Evolutionary conservation across 129 eudicot species (phyloP), one percentile per base, ranked within the genome.

Genomic region (Tanacetum coccineum): DNA sequence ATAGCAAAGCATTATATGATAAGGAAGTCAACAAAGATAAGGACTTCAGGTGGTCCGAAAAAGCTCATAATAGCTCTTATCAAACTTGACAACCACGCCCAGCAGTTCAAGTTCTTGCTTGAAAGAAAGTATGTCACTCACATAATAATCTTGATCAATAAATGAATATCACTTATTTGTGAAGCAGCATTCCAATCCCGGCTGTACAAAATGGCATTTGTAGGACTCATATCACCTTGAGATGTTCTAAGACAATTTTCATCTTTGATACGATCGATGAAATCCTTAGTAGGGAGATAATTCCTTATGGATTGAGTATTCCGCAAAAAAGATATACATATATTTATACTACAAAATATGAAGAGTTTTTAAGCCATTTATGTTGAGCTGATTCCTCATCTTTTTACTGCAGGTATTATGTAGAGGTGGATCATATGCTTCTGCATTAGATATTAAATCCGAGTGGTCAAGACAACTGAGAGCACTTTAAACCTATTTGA

Each of bases 131-230:
- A 85, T 20, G 2, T 70, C 82, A 2, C 53, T 17, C 3, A 85
- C 91, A 67, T 81, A 85, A 26, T 76, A 81, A 4, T 26, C 55
- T 50, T 76, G 67, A 79, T 85, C 91, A 18, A 85, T 66, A 44
- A 81, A 82, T 4, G 84, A 48, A 84, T 75, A 18, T 75, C 25
- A 20, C 84, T 81, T 46, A 85, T 52, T 14, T 76, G 70, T 20
- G 77, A 61, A 32, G 85, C 91, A 66, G 76, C 80, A 55, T 51
- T 55, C 91, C 91, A 79, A 30, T 58, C 60, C 12, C 21, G 13
- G 18, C 59, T 39, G 30, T 13, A 81, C 46, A 81, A 68, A 40
- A 85, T 77, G n/a, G n/a, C n/a, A 83, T 62, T 20, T 73, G 50
- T 4, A 0, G 87, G 91, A 17, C 65, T 3, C 80, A 53, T 70